These are phyloP conservation scores for Naganishia sp. DNA, from an alignment of 1,284 basidiomycete genomes.

Conservation along the genomic window DNA sequence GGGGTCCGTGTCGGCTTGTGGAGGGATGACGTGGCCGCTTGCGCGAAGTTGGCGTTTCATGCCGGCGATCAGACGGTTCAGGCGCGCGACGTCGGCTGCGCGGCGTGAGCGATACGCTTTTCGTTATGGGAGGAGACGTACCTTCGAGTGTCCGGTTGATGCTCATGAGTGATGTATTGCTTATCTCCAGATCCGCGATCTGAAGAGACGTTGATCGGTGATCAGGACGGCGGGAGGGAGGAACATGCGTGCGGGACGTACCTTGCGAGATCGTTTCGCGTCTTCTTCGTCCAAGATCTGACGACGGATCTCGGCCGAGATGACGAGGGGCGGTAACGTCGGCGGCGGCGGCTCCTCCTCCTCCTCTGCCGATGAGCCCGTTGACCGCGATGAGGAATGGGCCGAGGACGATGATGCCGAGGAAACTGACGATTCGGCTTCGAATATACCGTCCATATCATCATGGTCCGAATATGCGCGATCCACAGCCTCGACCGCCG, in stretches of 20 bases:
- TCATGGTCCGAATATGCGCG: background rate
- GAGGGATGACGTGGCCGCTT: slow-evolving; percentile 5
- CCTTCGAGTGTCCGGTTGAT: slow-evolving; percentile 52
- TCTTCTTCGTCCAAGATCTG: slow-evolving; percentile 21
- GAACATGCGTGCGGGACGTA: background rate
- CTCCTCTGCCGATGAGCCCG: background rate
- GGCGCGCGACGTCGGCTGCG: slow-evolving; percentile 27
- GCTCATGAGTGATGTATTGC: slow-evolving; percentile 48
- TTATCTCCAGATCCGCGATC: slow-evolving; percentile 53
- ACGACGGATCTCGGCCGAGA: slow-evolving; percentile 5
- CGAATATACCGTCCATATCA: background rate
- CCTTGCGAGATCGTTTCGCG: slow-evolving; percentile 24
- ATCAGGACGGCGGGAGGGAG: background rate
- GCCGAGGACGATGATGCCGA: background rate
- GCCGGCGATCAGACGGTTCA: slow-evolving; percentile 17
- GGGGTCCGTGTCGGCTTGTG: background rate
- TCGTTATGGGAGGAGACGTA: slow-evolving; percentile 34
- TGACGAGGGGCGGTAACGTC: background rate
- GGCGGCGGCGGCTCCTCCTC: background rate
- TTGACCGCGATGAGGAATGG: background rate
- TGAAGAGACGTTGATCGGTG: slow-evolving; percentile 23
- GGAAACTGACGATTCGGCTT: background rate
- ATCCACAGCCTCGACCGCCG: background rate
- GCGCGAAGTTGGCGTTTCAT: slow-evolving; percentile 29
- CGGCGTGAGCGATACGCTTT: too few species aligned